These are phyloP conservation scores for Pseudoscleropodium purum DNA, from an alignment of 225 moss, liverwort and hornwort genomes.

Conservation along the genomic window DNA sequence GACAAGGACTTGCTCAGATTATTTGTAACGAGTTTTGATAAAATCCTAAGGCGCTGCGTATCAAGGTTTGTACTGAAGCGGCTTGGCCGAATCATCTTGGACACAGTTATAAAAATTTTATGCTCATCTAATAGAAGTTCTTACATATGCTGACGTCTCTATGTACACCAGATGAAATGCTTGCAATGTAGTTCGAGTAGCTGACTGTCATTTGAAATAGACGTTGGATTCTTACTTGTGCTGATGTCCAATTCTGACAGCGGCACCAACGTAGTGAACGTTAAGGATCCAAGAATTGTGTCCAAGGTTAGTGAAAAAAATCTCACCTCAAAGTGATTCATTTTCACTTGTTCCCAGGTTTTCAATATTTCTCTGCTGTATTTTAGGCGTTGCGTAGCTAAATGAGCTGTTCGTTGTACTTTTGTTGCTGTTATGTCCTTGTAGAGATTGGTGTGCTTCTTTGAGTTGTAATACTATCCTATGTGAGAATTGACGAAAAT, in stretches of 20 bases:
- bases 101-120: background rate
- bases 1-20: constrained; percentile 59
- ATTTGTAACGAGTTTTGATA: constrained; percentile 55
- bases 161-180: background rate
- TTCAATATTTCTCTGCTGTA: background rate
- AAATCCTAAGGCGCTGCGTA: constrained; percentile 50
- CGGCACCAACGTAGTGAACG: constrained; percentile 46
- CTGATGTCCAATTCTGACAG: constrained; percentile 27
- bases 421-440: background rate
- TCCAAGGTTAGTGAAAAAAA: constrained; percentile 49
- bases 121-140: background rate
- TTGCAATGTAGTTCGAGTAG: background rate
- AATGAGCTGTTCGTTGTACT: background rate
- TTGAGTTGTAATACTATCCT: background rate
- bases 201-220: background rate
- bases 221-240: constrained; percentile 8
- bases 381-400: background rate
- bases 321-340: background rate
- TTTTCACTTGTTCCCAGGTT: background rate
- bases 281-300: constrained; percentile 59
- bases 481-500: background rate
- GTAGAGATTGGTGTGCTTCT: background rate
- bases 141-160: background rate
- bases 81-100: background rate
- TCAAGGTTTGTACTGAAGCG: constrained; percentile 28